Base-by-base conservation (phyloP, 805 yeast genomes). In the Saccharomycopsis schoenii region DNA sequence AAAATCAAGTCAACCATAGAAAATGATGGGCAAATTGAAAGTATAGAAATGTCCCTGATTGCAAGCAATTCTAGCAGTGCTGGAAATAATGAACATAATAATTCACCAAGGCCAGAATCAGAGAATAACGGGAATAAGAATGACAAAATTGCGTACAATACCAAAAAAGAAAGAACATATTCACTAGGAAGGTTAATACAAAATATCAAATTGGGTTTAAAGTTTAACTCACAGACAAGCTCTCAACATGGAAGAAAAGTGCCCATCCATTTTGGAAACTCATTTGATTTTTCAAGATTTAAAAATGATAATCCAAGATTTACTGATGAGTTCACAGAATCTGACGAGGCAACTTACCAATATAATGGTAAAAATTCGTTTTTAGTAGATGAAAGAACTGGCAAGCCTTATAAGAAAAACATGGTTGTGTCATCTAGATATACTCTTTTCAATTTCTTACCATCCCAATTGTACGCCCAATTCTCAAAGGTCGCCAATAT, bases 401-500 rank as follows among this genome's bases (percentile, higher is more conserved):
- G 52, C 4, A 51, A 61, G 36, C 58, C 62, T 2, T 93, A 86
- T 71, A 67, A 79, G 60, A 71, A 79, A 62, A 94, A 94, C 71
- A 67, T 78, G 36, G 86, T 94, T 62, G 88, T 96, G 0, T 91
- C 97, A 0, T 87, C 98, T 2, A 83, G 91, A 68, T 94, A 94
- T 73, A 85, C 92, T 1, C 62, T 87, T 2, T 83, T 85, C 70
- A 81, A 91, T 56, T 94, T 94, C 67, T 66, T 94, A 1, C 99
- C 99, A 1, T 83, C 92, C 64, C 97, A 94, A 69, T 71, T 94
- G 43, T 79, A 83, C 64, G 96, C 94, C 2, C 99, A 94, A 72
- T 93, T 94, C 69, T 89, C 96, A 25, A 93, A 90, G 70, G 68
- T 94, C 55, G 99, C 99, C 36, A 94, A 94, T 70, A 78, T 92